A percentile compares a stretch with the other conserved stretches of the same genome.
Conservation (phyloP, 768 basidiomycete genomes). For the Lentinula lateritia region DNA sequence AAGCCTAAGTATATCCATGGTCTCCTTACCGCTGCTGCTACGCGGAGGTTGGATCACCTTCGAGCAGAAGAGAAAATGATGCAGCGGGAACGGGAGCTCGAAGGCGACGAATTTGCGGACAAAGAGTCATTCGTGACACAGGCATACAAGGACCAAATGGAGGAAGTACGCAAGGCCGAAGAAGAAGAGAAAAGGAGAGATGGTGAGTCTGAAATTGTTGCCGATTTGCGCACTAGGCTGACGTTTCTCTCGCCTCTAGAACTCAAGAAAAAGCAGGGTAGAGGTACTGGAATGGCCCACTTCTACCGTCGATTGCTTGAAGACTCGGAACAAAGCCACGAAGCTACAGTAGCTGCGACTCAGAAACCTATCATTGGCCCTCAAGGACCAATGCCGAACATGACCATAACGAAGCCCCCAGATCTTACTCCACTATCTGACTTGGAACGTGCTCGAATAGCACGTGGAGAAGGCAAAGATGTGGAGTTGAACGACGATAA, state of each 20-base stretch:
- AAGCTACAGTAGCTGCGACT: constrained; percentile 80
- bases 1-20: constrained; percentile 92
- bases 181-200: constrained; percentile 88
- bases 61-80: constrained; percentile 98
- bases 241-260: constrained; percentile 27
- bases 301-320: constrained; percentile 79
- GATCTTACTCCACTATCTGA: constrained; percentile 64
- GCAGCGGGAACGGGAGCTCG: constrained; percentile 83
- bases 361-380: constrained; percentile 59
- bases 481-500: constrained; percentile 97
- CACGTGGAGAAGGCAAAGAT: constrained; percentile 69
- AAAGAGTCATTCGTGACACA: constrained; percentile 98
- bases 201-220: constrained; percentile 46
- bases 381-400: constrained; percentile 54
- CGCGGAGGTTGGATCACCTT: constrained; percentile 80
- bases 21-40: constrained; percentile 77
- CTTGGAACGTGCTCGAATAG: constrained; percentile 63
- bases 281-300: constrained; percentile 72
- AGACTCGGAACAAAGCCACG: constrained; percentile 76
- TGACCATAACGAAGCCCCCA: constrained; percentile 73
- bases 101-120: constrained; percentile 90
- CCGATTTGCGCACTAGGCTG: background rate
- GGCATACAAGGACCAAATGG: constrained; percentile 96
- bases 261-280: constrained; percentile 54
- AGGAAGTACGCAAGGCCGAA: constrained; percentile 82